Conservation (phyloP, 2,329 filamentous ascomycete species). For the Fusarium sp. region DNA sequence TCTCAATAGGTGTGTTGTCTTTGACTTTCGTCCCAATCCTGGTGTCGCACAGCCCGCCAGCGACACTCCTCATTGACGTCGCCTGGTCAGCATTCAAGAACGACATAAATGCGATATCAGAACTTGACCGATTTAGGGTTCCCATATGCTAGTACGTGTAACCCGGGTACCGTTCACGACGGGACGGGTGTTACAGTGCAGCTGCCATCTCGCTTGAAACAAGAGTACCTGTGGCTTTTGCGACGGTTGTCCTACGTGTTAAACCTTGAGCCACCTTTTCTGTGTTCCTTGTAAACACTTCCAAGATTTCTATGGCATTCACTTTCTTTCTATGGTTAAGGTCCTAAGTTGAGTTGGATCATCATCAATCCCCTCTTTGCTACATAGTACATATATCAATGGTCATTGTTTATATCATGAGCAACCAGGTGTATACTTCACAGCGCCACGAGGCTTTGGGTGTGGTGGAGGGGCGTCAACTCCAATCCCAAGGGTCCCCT, state of each 20-base stretch:
- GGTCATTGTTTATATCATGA: too few species aligned
- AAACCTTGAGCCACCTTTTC: neutral
- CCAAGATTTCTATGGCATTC: too few species aligned
- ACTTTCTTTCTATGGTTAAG: too few species aligned
- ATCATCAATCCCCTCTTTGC: too few species aligned
- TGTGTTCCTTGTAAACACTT: neutral
- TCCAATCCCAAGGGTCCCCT: neutral
- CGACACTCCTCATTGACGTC: neutral
- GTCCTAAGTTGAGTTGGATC: too few species aligned
- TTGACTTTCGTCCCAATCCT: neutral
- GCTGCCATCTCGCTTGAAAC: slow-evolving; percentile 35
- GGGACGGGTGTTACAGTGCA: slow-evolving; percentile 7
- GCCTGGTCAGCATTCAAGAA: neutral
- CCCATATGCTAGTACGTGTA: neutral
- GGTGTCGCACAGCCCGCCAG: too few species aligned
- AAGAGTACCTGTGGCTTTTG: slow-evolving; percentile 11
- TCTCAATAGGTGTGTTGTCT: neutral
- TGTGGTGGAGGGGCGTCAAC: neutral
- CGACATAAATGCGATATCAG: neutral
- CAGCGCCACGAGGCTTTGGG: neutral
- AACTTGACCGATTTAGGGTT: too few species aligned
- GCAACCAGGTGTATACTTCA: too few species aligned
- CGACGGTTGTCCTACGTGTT: slow-evolving; percentile 7
- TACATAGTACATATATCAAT: too few species aligned
- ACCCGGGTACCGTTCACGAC: slow-evolving; percentile 7